Conservation (phyloP, 2,329 filamentous ascomycete species). For the Aureobasidium sp. region DNA sequence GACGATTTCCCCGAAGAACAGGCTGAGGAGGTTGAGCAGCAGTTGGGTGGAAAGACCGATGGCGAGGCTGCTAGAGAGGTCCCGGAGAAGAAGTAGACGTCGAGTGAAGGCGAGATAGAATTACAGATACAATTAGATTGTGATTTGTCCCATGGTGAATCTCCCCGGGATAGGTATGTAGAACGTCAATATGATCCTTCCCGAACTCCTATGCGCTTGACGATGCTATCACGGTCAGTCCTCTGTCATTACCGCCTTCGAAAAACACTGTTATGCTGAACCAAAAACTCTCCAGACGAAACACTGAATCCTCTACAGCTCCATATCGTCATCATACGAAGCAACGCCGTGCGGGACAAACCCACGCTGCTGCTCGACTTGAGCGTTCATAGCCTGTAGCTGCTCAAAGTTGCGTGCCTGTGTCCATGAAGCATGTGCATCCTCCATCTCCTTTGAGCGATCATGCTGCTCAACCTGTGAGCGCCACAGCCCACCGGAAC, state of each 20-base stretch:
- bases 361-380: slow-evolving; percentile 8
- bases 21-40: slow-evolving; percentile 16
- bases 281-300: background rate
- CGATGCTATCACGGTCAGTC: background rate
- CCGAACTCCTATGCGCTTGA: background rate
- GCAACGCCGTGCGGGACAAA: background rate
- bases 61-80: slow-evolving; percentile 18
- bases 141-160: background rate
- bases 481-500: slow-evolving; percentile 10
- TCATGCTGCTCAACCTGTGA: background rate
- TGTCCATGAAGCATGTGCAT: slow-evolving; percentile 60
- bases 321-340: slow-evolving; percentile 10
- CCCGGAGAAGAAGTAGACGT: slow-evolving; percentile 11
- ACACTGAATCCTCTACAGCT: background rate
- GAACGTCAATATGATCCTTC: background rate
- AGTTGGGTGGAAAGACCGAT: slow-evolving; percentile 15
- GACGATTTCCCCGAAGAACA: slow-evolving; percentile 23
- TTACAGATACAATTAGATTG: background rate
- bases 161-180: background rate
- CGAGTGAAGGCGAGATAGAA: background rate
- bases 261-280: background rate
- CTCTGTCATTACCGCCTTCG: background rate
- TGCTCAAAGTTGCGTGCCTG: slow-evolving; percentile 46
- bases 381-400: slow-evolving; percentile 39
- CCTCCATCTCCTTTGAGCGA: slow-evolving; percentile 48